Evolutionary conservation across 352 stramenopile species (phyloP).

Genomic region (Thalassiosira mediterranea): DNA sequence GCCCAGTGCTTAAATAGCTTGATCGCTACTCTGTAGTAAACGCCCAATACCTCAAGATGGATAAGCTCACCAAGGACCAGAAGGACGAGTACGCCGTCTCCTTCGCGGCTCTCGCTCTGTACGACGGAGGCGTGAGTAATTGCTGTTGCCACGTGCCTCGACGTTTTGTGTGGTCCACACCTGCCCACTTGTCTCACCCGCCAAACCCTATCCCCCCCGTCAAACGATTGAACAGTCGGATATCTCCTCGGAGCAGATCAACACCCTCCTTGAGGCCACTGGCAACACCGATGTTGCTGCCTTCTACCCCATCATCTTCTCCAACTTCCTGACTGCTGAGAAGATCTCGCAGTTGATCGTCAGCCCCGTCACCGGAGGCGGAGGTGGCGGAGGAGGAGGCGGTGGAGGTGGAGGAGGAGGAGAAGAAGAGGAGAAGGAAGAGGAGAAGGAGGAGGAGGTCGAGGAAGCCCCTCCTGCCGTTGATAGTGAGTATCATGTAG

Average conservation of each 20-base stretch:
- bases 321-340: conserved; percentile 83
- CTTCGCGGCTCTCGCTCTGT: conserved; percentile 86
- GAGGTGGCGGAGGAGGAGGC: conserved; percentile 74
- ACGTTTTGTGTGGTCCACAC: background rate
- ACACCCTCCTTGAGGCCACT: conserved; percentile 75
- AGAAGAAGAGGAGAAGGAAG: conserved; percentile 74
- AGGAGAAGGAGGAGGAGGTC: conserved; percentile 82
- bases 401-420: conserved; percentile 57
- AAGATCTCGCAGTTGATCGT: conserved; percentile 86
- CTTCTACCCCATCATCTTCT: conserved; percentile 90
- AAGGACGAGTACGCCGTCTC: conserved; percentile 84
- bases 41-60: conserved; percentile 53
- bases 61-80: conserved; percentile 80
- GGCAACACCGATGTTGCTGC: conserved; percentile 84
- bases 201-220: background rate
- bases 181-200: background rate
- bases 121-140: conserved; percentile 85
- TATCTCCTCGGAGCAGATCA: conserved; percentile 83
- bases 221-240: conserved; percentile 70
- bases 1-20: conserved; percentile 57
- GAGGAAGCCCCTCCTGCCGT: conserved; percentile 76
- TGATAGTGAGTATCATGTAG: conserved; percentile 45
- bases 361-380: conserved; percentile 64
- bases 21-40: conserved; percentile 26
- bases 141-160: background rate